Conservation (phyloP, 1,139 yeast species). For the Meyerozyma elateridarum region DNA sequence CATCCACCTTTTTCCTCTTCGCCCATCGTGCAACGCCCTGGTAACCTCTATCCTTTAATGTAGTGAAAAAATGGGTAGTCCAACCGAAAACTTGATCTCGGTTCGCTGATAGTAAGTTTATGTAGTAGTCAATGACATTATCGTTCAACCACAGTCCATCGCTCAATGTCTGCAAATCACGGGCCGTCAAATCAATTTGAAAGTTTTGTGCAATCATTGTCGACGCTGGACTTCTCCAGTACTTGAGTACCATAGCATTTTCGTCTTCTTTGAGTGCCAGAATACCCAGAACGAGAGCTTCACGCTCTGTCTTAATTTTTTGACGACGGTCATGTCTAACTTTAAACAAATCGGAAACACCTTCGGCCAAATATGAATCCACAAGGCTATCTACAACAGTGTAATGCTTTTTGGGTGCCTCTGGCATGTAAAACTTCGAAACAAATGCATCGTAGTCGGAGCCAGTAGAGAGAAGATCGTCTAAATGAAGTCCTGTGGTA, state of each 20-base stretch:
- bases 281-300: not conserved
- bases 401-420: slow-evolving; percentile 3
- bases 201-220: slow-evolving; percentile 24
- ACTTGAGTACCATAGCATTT: not conserved
- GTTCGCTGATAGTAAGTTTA: slow-evolving; percentile 48
- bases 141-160: slow-evolving; percentile 88
- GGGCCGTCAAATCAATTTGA: slow-evolving; percentile 54
- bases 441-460: slow-evolving; percentile 3
- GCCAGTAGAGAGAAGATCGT: too few species aligned
- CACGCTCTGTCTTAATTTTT: not conserved
- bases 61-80: slow-evolving; percentile 84
- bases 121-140: slow-evolving; percentile 78
- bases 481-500: too few species aligned
- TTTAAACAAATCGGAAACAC: not conserved
- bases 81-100: slow-evolving; percentile 54
- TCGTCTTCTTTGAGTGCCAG: not conserved
- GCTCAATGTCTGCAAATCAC: slow-evolving; percentile 67
- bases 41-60: slow-evolving; percentile 68
- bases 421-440: slow-evolving; percentile 3
- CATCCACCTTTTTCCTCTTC: slow-evolving; percentile 69
- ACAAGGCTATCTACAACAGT: slow-evolving; percentile 2
- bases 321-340: slow-evolving; percentile 1
- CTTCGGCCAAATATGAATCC: slow-evolving; percentile 3
- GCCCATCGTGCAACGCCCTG: slow-evolving; percentile 87
- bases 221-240: slow-evolving; percentile 4